A percentile compares a stretch with the other conserved stretches of the same genome.
These are phyloP conservation scores for Daldinia concentrica DNA, from an alignment of 495 filamentous ascomycete genomes.

Conservation along the genomic window DNA sequence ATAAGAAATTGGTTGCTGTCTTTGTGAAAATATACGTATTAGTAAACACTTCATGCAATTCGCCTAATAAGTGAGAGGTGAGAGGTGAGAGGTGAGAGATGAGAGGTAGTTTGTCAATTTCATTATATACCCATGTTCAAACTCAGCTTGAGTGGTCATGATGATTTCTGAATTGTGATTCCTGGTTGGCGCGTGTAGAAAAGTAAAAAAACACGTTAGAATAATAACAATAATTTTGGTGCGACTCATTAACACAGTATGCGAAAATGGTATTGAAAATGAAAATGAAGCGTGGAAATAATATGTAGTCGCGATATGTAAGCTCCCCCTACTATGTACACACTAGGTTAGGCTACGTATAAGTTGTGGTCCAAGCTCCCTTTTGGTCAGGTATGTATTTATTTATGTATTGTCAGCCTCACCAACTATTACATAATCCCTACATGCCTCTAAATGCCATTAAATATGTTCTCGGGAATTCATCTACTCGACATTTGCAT, in stretches of 20 bases:
- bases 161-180: conserved; percentile 23
- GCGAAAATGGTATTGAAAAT: not conserved
- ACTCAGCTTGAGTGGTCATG: not conserved
- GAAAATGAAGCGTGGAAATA: not conserved
- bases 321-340: conserved; percentile 9
- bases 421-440: not conserved
- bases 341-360: not conserved
- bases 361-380: conserved; percentile 12
- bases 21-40: not conserved
- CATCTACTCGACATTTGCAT: not conserved
- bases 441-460: not conserved
- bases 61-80: not conserved
- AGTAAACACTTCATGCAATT: not conserved
- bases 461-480: not conserved
- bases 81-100: not conserved
- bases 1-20: not conserved
- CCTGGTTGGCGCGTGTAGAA: conserved; percentile 14
- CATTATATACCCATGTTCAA: conserved; percentile 11
- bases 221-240: too few species aligned
- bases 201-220: not conserved
- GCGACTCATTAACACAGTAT: not conserved
- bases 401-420: not conserved
- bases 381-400: too few species aligned
- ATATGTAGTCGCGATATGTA: not conserved
- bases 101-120: not conserved